These are phyloP conservation scores for Auxenochlorella pyrenoidosa DNA, from an alignment of 139 green algal species.

Conservation along the genomic window DNA sequence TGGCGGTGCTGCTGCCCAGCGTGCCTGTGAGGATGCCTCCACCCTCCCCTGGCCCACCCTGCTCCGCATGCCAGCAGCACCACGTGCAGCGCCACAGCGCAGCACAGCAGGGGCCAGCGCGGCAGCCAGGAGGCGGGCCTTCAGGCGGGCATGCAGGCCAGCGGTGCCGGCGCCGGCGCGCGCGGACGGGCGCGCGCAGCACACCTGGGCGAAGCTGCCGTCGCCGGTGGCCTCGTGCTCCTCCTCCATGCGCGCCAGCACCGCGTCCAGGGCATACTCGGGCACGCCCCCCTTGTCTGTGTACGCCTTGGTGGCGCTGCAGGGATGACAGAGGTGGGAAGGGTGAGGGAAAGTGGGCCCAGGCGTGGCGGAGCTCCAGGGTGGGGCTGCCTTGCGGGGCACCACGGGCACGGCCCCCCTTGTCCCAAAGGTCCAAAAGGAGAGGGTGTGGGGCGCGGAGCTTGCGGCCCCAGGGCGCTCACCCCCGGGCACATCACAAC, in stretches of 20 bases:
- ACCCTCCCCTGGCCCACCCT: no score
- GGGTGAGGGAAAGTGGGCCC: not conserved
- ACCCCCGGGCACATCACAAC: no score
- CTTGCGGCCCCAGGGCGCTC: no score
- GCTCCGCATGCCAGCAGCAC: not conserved
- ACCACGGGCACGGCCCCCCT: no score
- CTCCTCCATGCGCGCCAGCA: conserved; percentile 28
- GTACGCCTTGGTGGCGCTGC: conserved; percentile 25
- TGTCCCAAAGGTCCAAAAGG: no score
- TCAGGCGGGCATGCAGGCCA: not conserved
- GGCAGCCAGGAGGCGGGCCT: not conserved
- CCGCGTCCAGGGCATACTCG: conserved; percentile 44
- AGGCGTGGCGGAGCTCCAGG: no score
- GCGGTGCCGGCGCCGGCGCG: no score
- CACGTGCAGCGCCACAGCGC: not conserved
- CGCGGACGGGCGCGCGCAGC: no score
- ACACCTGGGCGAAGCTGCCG: conserved; percentile 25
- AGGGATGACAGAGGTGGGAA: not conserved
- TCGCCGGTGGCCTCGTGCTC: conserved; percentile 21
- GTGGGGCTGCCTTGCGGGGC: no score
- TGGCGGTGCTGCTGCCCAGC: no score
- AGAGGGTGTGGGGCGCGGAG: no score
- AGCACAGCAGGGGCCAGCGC: not conserved
- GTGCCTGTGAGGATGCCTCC: no score
- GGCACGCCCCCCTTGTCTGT: not conserved